phyloP scores from a whole-genome alignment of 176 grass and related monocot genomes.

The Melocanna baccifera region DNA sequence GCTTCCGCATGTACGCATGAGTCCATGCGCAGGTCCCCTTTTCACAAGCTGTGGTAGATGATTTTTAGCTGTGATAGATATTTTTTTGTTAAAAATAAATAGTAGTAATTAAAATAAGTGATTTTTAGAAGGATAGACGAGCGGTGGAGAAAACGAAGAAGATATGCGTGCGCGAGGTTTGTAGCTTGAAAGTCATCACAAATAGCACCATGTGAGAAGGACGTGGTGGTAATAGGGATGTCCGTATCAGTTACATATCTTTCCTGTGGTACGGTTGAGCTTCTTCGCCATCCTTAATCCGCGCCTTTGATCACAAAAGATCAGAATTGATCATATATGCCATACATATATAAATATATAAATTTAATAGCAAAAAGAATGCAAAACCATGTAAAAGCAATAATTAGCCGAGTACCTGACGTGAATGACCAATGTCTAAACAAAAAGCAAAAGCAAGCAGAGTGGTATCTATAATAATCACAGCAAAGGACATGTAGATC shows the following conservation, averaged over 20 bases:
- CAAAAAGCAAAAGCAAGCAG: not conserved
- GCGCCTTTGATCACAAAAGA: slow-evolving; percentile 28
- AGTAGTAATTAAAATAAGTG: too few relatives aligned
- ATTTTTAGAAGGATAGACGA: too few relatives aligned
- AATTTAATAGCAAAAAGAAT: not conserved
- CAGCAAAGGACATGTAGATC: not conserved
- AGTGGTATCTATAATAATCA: not conserved
- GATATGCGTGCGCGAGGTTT: too few relatives aligned
- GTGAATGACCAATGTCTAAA: not conserved
- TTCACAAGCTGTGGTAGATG: too few relatives aligned
- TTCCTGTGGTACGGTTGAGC: slow-evolving; percentile 73
- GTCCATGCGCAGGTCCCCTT: too few relatives aligned
- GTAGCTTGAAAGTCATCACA: too few relatives aligned
- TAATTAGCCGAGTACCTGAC: not conserved
- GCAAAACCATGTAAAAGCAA: slow-evolving; percentile 18
- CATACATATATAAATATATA: slow-evolving; percentile 1
- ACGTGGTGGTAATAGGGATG: too few relatives aligned
- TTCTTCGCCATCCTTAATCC: slow-evolving; percentile 92
- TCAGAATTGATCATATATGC: slow-evolving; percentile 22
- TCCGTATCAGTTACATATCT: slow-evolving; percentile 96
- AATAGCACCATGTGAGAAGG: too few relatives aligned
- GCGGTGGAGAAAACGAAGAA: too few relatives aligned
- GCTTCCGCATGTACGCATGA: too few relatives aligned
- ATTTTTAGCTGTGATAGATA: too few relatives aligned
- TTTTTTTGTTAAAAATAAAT: too few relatives aligned